These are phyloP conservation scores for Picochlorum costavermella DNA, from an alignment of 139 green algal genomes.

Conservation along the genomic window DNA sequence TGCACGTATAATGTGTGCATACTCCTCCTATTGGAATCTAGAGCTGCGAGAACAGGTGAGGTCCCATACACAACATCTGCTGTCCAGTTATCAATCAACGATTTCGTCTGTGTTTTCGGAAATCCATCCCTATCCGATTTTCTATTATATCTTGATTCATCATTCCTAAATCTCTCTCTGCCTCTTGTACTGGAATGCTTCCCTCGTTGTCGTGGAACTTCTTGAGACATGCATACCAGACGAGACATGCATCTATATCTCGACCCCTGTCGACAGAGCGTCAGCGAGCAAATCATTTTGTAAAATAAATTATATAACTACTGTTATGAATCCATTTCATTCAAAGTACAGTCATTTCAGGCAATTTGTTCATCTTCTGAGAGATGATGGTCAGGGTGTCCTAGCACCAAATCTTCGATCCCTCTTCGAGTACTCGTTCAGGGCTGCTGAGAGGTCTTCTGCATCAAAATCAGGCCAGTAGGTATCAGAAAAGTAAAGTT, in stretches of 20 bases:
- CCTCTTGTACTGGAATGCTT: too few relatives aligned
- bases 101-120: background rate
- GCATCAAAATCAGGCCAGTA: conserved; percentile 62
- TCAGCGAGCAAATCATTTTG: too few relatives aligned
- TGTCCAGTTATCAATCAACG: conserved; percentile 12
- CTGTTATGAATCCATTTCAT: too few relatives aligned
- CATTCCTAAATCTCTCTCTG: too few relatives aligned
- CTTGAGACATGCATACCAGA: too few relatives aligned
- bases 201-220: too few relatives aligned
- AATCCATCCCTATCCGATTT: too few relatives aligned
- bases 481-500: conserved; percentile 50
- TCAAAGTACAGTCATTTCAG: too few relatives aligned
- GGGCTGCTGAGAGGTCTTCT: conserved; percentile 25
- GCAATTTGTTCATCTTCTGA: background rate
- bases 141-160: too few relatives aligned
- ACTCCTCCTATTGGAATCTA: conserved; percentile 33
- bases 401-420: conserved; percentile 42
- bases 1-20: conserved; percentile 41
- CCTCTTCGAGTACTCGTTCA: conserved; percentile 34
- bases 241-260: too few relatives aligned
- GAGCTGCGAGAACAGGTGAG: conserved; percentile 58
- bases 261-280: too few relatives aligned
- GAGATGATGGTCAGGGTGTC: background rate
- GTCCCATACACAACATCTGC: conserved; percentile 66
- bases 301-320: too few relatives aligned